Conservation (phyloP, 2,329 filamentous ascomycete species). For the Madurella fahalii region DNA sequence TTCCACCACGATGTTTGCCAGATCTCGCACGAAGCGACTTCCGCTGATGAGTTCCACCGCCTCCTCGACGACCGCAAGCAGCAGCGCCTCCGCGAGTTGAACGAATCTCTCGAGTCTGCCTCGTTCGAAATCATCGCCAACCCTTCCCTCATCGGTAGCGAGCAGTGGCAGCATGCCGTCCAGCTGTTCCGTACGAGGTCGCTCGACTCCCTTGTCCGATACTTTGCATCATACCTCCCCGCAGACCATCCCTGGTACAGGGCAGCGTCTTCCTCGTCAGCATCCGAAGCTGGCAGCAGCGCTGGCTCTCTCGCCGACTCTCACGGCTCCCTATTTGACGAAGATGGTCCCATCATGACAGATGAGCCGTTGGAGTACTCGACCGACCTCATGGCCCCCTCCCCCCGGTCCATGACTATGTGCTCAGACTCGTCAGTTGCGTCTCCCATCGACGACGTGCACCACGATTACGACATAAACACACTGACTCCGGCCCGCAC, state of each 20-base stretch:
- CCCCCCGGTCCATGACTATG: slow-evolving; percentile 49
- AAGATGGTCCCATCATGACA: slow-evolving; percentile 38
- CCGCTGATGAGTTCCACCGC: slow-evolving; percentile 51
- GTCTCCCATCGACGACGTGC: slow-evolving; percentile 34
- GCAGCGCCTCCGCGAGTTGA: slow-evolving; percentile 52
- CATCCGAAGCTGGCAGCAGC: slow-evolving; percentile 38
- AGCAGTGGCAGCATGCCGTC: slow-evolving; percentile 55
- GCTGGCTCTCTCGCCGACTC: slow-evolving; percentile 33
- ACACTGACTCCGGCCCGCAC: slow-evolving; percentile 43
- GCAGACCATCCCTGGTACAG: slow-evolving; percentile 44
- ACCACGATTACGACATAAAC: slow-evolving; percentile 32
- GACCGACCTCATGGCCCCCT: slow-evolving; percentile 36
- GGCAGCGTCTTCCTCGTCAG: slow-evolving; percentile 31
- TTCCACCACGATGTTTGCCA: slow-evolving; percentile 60
- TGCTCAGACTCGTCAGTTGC: slow-evolving; percentile 42
- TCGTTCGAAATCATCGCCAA: slow-evolving; percentile 60
- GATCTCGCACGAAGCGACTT: slow-evolving; percentile 48
- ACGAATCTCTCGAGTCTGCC: slow-evolving; percentile 52
- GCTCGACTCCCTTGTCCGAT: slow-evolving; percentile 57
- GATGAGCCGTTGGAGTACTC: slow-evolving; percentile 42
- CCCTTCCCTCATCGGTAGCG: slow-evolving; percentile 53
- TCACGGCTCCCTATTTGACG: slow-evolving; percentile 39
- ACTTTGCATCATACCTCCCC: slow-evolving; percentile 57
- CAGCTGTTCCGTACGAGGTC: slow-evolving; percentile 57
- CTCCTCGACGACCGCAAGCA: slow-evolving; percentile 51